Base-by-base conservation (phyloP, 768 basidiomycete species). In the Lentinula detonsa region DNA sequence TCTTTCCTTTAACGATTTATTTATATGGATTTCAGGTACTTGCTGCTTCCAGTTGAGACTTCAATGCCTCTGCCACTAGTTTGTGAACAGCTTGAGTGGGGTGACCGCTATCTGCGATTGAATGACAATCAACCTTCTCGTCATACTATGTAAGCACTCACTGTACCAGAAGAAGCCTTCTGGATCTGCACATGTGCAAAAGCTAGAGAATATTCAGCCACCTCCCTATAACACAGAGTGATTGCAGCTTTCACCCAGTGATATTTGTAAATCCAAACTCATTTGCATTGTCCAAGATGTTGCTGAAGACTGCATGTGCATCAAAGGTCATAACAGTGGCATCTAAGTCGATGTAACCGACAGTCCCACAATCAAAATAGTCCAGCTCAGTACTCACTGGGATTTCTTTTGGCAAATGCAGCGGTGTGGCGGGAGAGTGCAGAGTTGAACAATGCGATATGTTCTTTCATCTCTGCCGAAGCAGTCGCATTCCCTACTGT, bases 121-220 rank as follows among this genome's bases (percentile, higher is more conserved):
- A 28, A 15, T 52, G 34, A 52, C 33, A 34, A 39, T 39, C 13
- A 39, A 39, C 5, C 37, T 39, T 39, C 37, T 39, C 37, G 5
- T 13, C 3, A 39, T 39, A 13, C 0, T 39, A 39, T 39, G 37
- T 39, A 39, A 39, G 37, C n/a, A 78, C 79, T 67, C 61, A 82
- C 81, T 77, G 68, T 74, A 81, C 81, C 82, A 84, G 69, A 83
- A 83, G 67, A 72, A 84, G 1, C 74, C 74, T 18, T 62, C 57
- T 4, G 77, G 74, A 61, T 81, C 73, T 18, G 69, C 65, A 68
- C 82, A 83, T 45, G 78, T 76, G 69, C 81, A 83, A 65, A 79
- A 81, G n/a, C 80, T 82, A 57, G 11, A 10, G 8, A 18, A n/a
- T n/a, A 45, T 15, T 18, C 15, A 18, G 16, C 43, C 16, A 18